Evolutionary conservation across 139 green algal species (phyloP), one percentile per base, ranked within the genome.

Genomic region (Chlorella sp.): DNA sequence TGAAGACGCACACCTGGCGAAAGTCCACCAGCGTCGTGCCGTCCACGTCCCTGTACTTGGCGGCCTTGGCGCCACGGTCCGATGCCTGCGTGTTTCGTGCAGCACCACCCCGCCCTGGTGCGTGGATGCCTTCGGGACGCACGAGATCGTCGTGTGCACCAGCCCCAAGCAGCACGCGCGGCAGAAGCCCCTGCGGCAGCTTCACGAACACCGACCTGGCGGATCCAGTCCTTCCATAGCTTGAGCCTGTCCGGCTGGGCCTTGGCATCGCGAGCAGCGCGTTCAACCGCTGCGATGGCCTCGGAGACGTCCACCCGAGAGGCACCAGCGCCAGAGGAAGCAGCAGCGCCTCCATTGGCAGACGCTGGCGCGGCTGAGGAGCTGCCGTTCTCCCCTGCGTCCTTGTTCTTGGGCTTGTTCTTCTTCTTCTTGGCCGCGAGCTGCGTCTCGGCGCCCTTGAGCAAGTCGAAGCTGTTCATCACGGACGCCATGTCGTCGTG

Each of bases 171-270:
- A 68, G 27, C 17, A 70, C 27, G 26, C 49, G 49, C 17, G 49
- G 49, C 49, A 61, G 22, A 61, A 61, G 20, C 49, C 17, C 17
- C 49, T n/a, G 60, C 60, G 26, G 17, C 42, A 55, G 10, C 10
- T 55, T 55, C 17, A 55, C 10, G 10, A 55, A 55, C 42, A 55
- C 10, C 42, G 42, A 69, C 70, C 70, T 75, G 70, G 34, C 70
- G 70, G 17, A 69, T 65, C 70, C 70, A 75, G n/a, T 75, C 70
- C 31, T 69, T 69, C 70, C 70, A 75, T 30, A 75, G 60, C 34
- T 61, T 69, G 60, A 4, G 14, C 33, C 69, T 75, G 24, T 75
- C 59, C 24, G 20, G 27, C 5, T 69, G 55, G 31, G 31, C 51
- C 34, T 42, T 69, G 3, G 70, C 60, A 14, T 75, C 70, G 24